Evolutionary conservation across 768 basidiomycete species (phyloP), one percentile per base, ranked within the genome.

Genomic region (Lactarius deliciosus): DNA sequence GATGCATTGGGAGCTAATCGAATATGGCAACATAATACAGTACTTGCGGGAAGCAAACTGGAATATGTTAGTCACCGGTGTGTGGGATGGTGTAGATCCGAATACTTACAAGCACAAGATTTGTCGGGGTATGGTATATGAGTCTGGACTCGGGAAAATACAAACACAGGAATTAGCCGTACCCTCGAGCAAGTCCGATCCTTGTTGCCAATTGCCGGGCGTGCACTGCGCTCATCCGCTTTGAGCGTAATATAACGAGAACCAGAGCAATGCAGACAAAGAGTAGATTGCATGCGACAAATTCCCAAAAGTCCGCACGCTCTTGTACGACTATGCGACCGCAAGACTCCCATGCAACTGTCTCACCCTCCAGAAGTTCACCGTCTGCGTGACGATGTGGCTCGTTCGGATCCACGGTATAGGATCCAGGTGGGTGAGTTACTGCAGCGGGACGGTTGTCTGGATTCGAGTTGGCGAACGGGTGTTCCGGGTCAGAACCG

Each of bases 261-360:
- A 81, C 78, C 30, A 94, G 75, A 1, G 91, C 86, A 13, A 90
- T 76, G 1, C 82, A 77, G 1, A 86, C 87, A 73, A 97, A 88
- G 15, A 89, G 70, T 36, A 91, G 72, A 73, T 95, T 96, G 74
- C 92, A 89, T 30, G 87, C 93, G 9, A 96, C 77, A 76, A 97
- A 98, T 75, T 97, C 94, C 78, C 86, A 92, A 74, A 92, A 98
- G 76, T 95, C 93, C 9, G 84, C 89, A 54, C 89, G 85, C 77
- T 98, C 95, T 67, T 85, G 82, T 22, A 80, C 77, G 55, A 90
- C 81, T 41, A 95, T 91, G 68, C 93, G 92, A 4, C 95, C 96
- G 72, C 96, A 98, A 5, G 94, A 87, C 73, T 94, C 90, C 94
- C 94, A 98, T 6, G 94, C 94, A 3, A 89, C 88, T 1, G 84